Evolutionary conservation across 768 basidiomycete species (phyloP), one percentile per base, ranked within the genome.

Genomic region (Lepiota brunneoincarnata): DNA sequence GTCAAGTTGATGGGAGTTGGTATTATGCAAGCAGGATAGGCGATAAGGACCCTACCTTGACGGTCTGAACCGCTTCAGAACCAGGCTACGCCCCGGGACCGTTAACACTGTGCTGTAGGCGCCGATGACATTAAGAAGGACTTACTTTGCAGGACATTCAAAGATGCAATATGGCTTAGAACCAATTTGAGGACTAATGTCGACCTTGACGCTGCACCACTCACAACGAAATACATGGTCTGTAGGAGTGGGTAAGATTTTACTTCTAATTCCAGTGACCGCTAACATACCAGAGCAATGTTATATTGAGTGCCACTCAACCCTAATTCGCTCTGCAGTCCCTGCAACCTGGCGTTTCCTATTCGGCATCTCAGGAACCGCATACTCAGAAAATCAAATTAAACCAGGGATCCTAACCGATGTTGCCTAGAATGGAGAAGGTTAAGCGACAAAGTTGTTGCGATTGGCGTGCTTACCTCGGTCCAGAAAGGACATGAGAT

Each of bases 201-300:
- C 10, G 26, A 20, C 17, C 6, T 41, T 20, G 18, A 17, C 14
- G 48, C 20, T 34, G 23, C 15, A 15, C 11, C 1, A 67, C 82
- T 51, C 61, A 87, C 86, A 38, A 89, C 78, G 63, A 87, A 87
- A 61, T 78, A 89, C 80, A 84, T 83, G 0, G 84, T 86, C 85
- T 87, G 49, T 37, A 4, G 20, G 31, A 44, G 46, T 14, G 26
- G 15, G 21, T 10, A 21, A n/a, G 40, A 54, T 46, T 3, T 20
- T 15, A 21, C 3, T 73, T 14, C n/a, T 17, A 15, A n/a, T 11
- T 23, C 15, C 31, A 21, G 0, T 7, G 17, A 35, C 4, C 1
- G 34, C 2, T 9, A 39, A 58, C 67, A 20, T 42, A 87, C 86
- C 63, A 89, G 64, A 0, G 84, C 84, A 36, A 86, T 80, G 56